These are phyloP conservation scores for Solanum pinnatisectum DNA, from an alignment of 257 asterid genomes.

Conservation along the genomic window DNA sequence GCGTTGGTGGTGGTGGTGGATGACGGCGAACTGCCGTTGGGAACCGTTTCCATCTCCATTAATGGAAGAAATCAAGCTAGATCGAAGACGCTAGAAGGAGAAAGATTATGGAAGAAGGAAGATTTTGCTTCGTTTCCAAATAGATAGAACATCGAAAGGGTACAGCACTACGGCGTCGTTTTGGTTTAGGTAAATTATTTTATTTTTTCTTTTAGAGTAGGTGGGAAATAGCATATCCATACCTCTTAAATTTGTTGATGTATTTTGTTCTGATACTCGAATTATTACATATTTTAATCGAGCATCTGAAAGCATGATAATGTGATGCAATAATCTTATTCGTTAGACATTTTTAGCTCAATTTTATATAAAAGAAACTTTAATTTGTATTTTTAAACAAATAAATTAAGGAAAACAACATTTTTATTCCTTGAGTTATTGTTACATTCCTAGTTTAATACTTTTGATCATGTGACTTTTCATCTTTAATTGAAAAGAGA, in stretches of 20 bases:
- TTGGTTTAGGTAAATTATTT: background rate
- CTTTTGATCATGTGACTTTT: background rate
- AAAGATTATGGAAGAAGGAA: background rate
- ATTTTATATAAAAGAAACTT: too few species aligned
- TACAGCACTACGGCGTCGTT: background rate
- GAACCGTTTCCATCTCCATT: conserved; percentile 61
- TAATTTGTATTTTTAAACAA: background rate
- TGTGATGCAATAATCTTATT: too few species aligned
- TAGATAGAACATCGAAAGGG: background rate
- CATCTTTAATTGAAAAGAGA: too few species aligned
- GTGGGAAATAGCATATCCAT: background rate
- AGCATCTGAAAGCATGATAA: background rate
- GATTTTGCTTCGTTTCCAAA: background rate
- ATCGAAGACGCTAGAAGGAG: background rate
- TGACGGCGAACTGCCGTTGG: conserved; percentile 39
- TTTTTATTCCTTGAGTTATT: background rate
- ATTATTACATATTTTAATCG: too few species aligned
- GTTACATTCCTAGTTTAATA: too few species aligned
- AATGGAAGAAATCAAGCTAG: conserved; percentile 1
- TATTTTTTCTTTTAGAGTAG: background rate
- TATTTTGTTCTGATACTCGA: too few species aligned
- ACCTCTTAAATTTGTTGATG: too few species aligned
- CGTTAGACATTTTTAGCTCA: too few species aligned
- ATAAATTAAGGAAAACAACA: too few species aligned
- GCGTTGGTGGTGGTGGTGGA: background rate